Conservation (phyloP, 2,329 filamentous ascomycete genomes). For the Paraphaeosphaeria minitans region DNA sequence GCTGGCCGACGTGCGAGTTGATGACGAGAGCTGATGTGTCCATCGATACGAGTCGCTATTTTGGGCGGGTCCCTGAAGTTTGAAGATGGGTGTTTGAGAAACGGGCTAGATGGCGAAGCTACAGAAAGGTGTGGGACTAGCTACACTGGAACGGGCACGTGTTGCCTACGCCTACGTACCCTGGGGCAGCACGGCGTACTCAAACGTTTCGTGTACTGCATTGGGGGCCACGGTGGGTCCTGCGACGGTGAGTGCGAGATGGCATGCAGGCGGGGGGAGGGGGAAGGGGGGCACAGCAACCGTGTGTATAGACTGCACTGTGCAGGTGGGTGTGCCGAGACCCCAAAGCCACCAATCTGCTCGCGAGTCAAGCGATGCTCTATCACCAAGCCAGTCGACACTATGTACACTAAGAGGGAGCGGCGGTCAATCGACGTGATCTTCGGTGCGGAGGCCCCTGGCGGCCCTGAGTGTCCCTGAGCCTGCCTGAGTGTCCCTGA, state of each 20-base stretch:
- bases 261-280: neutral
- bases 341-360: neutral
- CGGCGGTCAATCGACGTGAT: conserved; percentile 9
- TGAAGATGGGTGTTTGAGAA: neutral
- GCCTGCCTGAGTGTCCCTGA: no score
- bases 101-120: no score
- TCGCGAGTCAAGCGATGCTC: conserved; percentile 8
- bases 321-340: neutral
- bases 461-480: neutral
- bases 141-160: no score
- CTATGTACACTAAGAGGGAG: conserved; percentile 4
- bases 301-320: neutral
- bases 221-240: neutral
- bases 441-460: conserved; percentile 8
- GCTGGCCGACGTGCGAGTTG: neutral
- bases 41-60: neutral
- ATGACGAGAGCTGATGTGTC: conserved; percentile 7
- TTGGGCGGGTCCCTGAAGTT: neutral
- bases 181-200: no score
- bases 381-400: neutral
- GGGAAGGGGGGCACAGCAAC: neutral
- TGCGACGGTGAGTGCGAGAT: neutral
- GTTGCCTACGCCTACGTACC: no score
- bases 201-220: neutral
- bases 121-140: no score